Evolutionary conservation across 2,329 filamentous ascomycete species (phyloP).

Genomic region (Xylaria sp.): DNA sequence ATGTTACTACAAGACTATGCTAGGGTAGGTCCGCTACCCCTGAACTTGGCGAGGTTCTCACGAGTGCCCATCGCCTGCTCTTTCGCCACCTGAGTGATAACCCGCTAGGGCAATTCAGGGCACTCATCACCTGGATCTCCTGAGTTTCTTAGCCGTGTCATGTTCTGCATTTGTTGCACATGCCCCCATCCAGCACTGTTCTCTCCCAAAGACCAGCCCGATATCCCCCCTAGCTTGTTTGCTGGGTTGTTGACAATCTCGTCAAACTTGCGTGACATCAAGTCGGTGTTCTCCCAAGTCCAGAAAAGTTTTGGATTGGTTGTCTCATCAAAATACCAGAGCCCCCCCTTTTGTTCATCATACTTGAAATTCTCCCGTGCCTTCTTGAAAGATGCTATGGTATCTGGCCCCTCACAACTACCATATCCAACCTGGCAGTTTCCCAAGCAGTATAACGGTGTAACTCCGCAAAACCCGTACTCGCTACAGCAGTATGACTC

Average conservation of each 20-base stretch:
- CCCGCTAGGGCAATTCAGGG: background rate
- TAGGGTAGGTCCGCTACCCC: background rate
- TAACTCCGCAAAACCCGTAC: constrained; percentile 21
- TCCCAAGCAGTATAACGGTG: constrained; percentile 9
- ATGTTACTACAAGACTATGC: no score
- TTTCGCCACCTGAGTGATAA: background rate
- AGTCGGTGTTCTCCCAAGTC: constrained; percentile 65
- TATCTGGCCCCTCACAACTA: constrained; percentile 28
- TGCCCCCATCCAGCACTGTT: constrained; percentile 59
- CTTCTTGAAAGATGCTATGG: constrained; percentile 27
- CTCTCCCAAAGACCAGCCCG: constrained; percentile 66
- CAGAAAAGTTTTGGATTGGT: constrained; percentile 56
- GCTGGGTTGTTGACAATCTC: constrained; percentile 55
- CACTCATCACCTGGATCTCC: background rate
- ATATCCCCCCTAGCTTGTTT: constrained; percentile 59
- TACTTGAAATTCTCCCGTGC: constrained; percentile 12
- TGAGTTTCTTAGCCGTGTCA: constrained; percentile 2
- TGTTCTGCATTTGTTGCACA: constrained; percentile 54
- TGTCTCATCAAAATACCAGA: constrained; percentile 29
- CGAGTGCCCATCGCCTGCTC: background rate
- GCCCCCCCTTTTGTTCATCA: constrained; percentile 14
- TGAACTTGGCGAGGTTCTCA: background rate
- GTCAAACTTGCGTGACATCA: constrained; percentile 60
- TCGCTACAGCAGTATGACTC: constrained; percentile 16
- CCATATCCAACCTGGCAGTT: constrained; percentile 31